These are phyloP conservation scores for Mucor velutinosus DNA, from an alignment of 371 early-diverging fungal genomes.

Conservation along the genomic window DNA sequence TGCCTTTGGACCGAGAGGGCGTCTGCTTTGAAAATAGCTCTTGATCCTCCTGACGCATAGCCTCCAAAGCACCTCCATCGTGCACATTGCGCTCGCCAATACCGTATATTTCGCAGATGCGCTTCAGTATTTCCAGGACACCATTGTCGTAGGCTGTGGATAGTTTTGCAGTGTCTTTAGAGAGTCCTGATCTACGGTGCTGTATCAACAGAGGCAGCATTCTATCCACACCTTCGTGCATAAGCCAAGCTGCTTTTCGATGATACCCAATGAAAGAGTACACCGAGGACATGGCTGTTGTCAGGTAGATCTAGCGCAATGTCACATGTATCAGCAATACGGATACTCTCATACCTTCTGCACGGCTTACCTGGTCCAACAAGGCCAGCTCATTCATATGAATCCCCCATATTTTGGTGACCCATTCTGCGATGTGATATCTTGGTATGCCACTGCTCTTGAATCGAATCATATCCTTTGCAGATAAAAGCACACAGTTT, in stretches of 20 bases:
- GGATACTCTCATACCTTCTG: neutral
- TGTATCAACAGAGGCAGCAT: constrained; percentile 62
- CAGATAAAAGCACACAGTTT: neutral
- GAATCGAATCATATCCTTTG: neutral
- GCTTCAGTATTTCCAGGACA: constrained; percentile 62
- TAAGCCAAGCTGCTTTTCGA: constrained; percentile 76
- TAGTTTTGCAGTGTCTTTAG: constrained; percentile 17
- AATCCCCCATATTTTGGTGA: constrained; percentile 53
- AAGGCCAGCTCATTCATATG: constrained; percentile 54
- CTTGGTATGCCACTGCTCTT: constrained; percentile 30
- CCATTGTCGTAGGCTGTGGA: constrained; percentile 46
- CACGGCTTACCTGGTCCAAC: constrained; percentile 53
- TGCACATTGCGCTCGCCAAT: constrained; percentile 62
- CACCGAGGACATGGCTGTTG: constrained; percentile 64
- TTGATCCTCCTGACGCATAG: constrained; percentile 20
- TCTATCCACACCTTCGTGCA: constrained; percentile 65
- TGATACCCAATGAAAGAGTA: constrained; percentile 65
- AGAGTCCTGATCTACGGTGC: constrained; percentile 36
- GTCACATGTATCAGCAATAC: neutral
- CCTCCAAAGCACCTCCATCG: constrained; percentile 45
- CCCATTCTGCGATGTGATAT: constrained; percentile 62
- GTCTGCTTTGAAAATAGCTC: neutral
- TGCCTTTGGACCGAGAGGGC: neutral
- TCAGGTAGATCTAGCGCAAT: constrained; percentile 50
- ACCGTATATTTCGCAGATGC: constrained; percentile 67